Base-by-base conservation (phyloP, 176 grass and related monocot genomes). In the Coix lacrymajobi region DNA sequence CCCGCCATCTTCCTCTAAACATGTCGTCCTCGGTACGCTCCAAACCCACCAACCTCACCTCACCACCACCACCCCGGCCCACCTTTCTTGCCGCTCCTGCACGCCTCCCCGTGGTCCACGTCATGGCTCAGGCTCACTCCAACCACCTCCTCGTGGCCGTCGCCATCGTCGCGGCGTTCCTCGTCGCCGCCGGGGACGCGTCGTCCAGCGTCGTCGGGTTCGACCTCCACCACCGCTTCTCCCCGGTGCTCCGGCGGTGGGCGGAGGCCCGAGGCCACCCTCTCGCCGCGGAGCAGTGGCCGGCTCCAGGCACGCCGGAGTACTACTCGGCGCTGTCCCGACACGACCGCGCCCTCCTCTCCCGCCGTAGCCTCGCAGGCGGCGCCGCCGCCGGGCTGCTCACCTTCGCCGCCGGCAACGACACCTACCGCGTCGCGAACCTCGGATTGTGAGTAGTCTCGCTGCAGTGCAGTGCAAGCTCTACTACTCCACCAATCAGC, bases 161-260 rank as follows among this genome's bases (percentile, higher is more conserved):
- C 22, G 17, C 64, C n/a, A n/a, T n/a, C 52, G 7, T 36, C 7
- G 17, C 40, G 10, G 25, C 39, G 64, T 34, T 78, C 11, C 37
- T 16, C 0, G 19, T 26, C 9, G 71, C 19, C 6, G 24, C 6
- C 17, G 83, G 37, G 12, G 80, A 84, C 15, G 87, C 90, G 44
- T 80, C 89, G 40, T 81, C 69, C 19, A 62, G 58, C n/a, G n/a
- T n/a, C 8, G 2, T 98, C 60, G 87, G 91, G 8, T 78, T 98
- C 54, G 82, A 98, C 25, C 69, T 96, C 73, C 93, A 98, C 83
- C 96, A 98, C 76, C 76, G 93, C 0, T 96, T 84, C 22, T 96
- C 96, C 24, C 60, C 88, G 56, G 71, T 79, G 26, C 89, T 95
- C 17, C 89, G 85, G 3, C 85, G 9, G 10, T 96, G 93, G 93